Base-by-base conservation (phyloP, 2,329 filamentous ascomycete species). In the Aspergillus sp. region DNA sequence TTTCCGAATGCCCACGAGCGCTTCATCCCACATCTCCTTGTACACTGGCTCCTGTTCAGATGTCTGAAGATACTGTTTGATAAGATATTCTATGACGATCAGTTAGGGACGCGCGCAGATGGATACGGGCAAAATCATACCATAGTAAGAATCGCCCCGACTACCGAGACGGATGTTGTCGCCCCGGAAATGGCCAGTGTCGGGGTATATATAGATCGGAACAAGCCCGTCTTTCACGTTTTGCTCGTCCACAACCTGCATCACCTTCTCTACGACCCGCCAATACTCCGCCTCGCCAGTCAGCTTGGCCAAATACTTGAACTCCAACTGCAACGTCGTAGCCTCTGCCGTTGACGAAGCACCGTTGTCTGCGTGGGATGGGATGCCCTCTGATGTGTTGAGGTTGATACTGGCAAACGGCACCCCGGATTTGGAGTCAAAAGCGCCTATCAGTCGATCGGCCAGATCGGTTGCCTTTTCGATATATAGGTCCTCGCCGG, bases 41-140 rank as follows among this genome's bases (percentile, higher is more conserved):
- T 99, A 99, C 14, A 97, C 75, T 0, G 85, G 79, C 69, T 99
- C 93, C 65, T 92, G 80, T 68, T 88, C 85, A 51, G 89, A 89
- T 11, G 94, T 99, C 72, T 99, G 94, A 17, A 96, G 80, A 68
- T 95, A 97, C 71, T 99, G 94, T 76, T 99, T 99, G 78, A 97
- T 95, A 47, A 99, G 83, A 70, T 99, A 99, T 74, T 99, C 90
- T 77, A 40, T 11, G 47, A 32, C 16, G 11, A 17, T 14, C 17
- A 13, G 16, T 16, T 22, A 30, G 26, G 11, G 26, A 22, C 22
- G 32, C n/a, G 16, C 9, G 20, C 14, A 19, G 16, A 47, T 30
- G 26, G 13, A 36, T 16, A 20, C 11, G 20, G 26, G 13, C 11
- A 30, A 22, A 22, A 6, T 2, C 68, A 42, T 64, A 78, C 75